These are phyloP conservation scores for Hyphodiscus hymeniophilus DNA, from an alignment of 495 filamentous ascomycete genomes.

Conservation along the genomic window DNA sequence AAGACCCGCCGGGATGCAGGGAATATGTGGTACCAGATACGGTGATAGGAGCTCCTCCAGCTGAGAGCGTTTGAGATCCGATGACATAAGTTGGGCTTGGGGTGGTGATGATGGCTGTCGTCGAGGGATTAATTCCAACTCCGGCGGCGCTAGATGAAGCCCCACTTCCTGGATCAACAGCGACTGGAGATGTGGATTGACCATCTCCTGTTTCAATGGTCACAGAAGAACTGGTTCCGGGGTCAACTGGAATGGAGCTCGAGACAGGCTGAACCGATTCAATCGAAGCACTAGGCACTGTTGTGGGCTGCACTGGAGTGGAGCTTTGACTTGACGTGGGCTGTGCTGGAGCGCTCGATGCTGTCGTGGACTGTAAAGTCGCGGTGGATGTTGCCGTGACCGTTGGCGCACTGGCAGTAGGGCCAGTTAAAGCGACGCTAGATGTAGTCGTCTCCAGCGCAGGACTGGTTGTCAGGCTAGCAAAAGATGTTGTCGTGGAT, in stretches of 20 bases:
- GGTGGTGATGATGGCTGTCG: neutral
- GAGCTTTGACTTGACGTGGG: neutral
- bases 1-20: neutral
- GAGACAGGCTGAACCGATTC: too few relatives aligned
- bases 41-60: neutral
- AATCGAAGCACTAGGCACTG: too few relatives aligned
- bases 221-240: too few relatives aligned
- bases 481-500: neutral
- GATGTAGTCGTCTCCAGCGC: neutral
- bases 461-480: neutral
- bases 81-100: neutral
- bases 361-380: neutral
- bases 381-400: neutral
- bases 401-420: neutral
- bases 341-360: neutral
- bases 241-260: too few relatives aligned
- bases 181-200: too few relatives aligned
- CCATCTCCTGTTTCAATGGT: too few relatives aligned
- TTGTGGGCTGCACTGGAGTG: too few relatives aligned
- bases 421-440: neutral
- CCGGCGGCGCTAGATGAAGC: too few relatives aligned
- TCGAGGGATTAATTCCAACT: neutral
- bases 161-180: too few relatives aligned
- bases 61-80: neutral
- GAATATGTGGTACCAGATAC: neutral